Conservation (phyloP, 208 protist species). For the Strigomonas galati region DNA sequence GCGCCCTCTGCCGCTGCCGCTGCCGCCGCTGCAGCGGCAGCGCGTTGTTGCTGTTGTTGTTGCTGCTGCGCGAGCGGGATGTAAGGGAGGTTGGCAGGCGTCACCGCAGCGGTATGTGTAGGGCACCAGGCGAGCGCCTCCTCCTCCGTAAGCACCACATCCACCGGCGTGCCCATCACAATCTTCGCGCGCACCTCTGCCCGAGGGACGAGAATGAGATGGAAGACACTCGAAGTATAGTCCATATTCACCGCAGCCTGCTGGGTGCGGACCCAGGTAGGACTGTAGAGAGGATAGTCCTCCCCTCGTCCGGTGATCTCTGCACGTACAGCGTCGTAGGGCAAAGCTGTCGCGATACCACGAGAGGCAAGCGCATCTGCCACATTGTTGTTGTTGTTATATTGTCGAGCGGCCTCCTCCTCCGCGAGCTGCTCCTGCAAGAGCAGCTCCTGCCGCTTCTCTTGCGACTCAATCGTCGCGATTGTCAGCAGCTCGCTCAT, state of each 20-base stretch:
- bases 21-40: not conserved
- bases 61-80: conserved; percentile 20
- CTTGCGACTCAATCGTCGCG: conserved; percentile 49
- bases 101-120: not conserved
- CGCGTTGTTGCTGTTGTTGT: conserved; percentile 2
- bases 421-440: not conserved
- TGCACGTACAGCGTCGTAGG: conserved; percentile 60
- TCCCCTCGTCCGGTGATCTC: conserved; percentile 23
- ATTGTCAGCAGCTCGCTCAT: conserved; percentile 46
- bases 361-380: not conserved
- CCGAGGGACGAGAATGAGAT: conserved; percentile 51
- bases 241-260: conserved; percentile 50
- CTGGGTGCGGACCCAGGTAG: conserved; percentile 59
- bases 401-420: no score
- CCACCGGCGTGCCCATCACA: conserved; percentile 43
- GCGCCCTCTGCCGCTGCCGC: not conserved
- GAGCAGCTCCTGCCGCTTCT: conserved; percentile 14
- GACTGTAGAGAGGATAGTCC: conserved; percentile 16
- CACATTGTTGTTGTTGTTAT: no score
- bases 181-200: conserved; percentile 48
- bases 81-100: conserved; percentile 20
- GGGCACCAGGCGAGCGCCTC: conserved; percentile 27
- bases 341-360: conserved; percentile 10
- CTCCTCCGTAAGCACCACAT: conserved; percentile 25
- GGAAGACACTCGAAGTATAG: conserved; percentile 61